Conservation (phyloP, 2,329 filamentous ascomycete species). For the Samsoniella hepiali region DNA sequence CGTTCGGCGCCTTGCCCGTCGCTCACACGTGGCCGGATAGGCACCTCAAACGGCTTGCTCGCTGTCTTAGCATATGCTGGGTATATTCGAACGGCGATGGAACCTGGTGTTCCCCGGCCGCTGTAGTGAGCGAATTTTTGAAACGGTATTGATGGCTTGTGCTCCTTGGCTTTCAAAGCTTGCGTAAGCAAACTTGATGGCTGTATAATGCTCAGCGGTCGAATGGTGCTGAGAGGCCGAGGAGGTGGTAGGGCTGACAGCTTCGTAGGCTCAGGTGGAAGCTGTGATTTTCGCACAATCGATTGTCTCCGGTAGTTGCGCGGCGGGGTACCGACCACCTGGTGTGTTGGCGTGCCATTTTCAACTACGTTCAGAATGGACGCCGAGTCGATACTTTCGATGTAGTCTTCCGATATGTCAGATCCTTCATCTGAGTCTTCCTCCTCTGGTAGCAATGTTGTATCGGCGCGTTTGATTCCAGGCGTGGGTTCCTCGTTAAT, state of each 20-base stretch:
- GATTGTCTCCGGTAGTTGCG: slow-evolving; percentile 59
- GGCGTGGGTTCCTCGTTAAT: slow-evolving; percentile 38
- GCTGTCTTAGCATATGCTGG: slow-evolving; percentile 66
- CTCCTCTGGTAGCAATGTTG: slow-evolving; percentile 54
- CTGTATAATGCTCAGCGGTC: slow-evolving; percentile 64
- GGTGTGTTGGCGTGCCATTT: slow-evolving; percentile 52
- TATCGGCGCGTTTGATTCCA: slow-evolving; percentile 44
- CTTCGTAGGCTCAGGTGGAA: slow-evolving; percentile 52
- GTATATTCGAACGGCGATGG: slow-evolving; percentile 74
- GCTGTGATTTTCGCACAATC: slow-evolving; percentile 60
- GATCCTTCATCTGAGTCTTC: slow-evolving; percentile 60
- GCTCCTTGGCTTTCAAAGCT: slow-evolving; percentile 68
- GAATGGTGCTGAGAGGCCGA: slow-evolving; percentile 60
- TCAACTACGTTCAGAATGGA: slow-evolving; percentile 67
- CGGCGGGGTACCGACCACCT: slow-evolving; percentile 62
- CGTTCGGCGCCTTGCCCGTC: slow-evolving; percentile 60
- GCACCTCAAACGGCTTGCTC: slow-evolving; percentile 65
- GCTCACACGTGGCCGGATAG: slow-evolving; percentile 67
- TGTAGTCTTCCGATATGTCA: slow-evolving; percentile 63
- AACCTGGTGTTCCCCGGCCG: slow-evolving; percentile 74
- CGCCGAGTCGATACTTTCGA: slow-evolving; percentile 65
- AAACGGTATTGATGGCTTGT: slow-evolving; percentile 67
- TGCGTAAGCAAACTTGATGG: slow-evolving; percentile 70
- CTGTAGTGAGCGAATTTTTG: slow-evolving; percentile 74
- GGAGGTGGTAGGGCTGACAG: slow-evolving; percentile 69